Base-by-base conservation (phyloP, 768 basidiomycete species). In the Leucogyrophana mollusca region DNA sequence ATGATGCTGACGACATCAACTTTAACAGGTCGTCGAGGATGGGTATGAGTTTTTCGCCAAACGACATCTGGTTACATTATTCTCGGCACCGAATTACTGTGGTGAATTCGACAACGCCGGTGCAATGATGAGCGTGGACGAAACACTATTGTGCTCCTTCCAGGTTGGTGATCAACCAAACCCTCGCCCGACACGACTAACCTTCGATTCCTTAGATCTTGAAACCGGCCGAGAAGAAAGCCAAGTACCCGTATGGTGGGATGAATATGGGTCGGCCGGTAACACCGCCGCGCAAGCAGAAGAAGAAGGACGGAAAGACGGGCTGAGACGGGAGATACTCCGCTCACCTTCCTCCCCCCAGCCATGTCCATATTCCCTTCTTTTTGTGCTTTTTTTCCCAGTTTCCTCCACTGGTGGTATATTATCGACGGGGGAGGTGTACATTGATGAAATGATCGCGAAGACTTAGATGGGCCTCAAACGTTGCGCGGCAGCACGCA, bases 71-170 rank as follows among this genome's bases (percentile, higher is more conserved):
- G 95, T 98, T 55, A 98, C 95, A 34, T 67, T 98, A 36, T 98
- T 98, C 74, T 95, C 93, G 18, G 95, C 95, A 42, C 95, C 95
- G 49, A 91, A 92, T 73, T 91, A 92, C 60, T 91, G 88, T 57
- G 89, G 92, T 53, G 90, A 98, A 73, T 99, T 99, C 60, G 95
- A 99, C 68, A 99, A 99, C 67, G 94, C 95, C 4, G 95, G 95
- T 30, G 95, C 95, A 25, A 99, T 99, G 95, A 99, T 98, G 95
- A 94, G 90, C 60, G 95, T 99, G 34, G 95, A 97, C 59, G 95
- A 97, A 71, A 96, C 95, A 8, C 68, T 98, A 54, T 67, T 98
- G 54, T 97, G 95, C 72, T 97, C 94, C 7, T 97, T 98, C 91
- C 95, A 97, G 72, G 93, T 94, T 54, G 54, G 47, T 59, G 52